Evolutionary conservation across 2,329 filamentous ascomycete species (phyloP).

Genomic region (Periconia digitata): DNA sequence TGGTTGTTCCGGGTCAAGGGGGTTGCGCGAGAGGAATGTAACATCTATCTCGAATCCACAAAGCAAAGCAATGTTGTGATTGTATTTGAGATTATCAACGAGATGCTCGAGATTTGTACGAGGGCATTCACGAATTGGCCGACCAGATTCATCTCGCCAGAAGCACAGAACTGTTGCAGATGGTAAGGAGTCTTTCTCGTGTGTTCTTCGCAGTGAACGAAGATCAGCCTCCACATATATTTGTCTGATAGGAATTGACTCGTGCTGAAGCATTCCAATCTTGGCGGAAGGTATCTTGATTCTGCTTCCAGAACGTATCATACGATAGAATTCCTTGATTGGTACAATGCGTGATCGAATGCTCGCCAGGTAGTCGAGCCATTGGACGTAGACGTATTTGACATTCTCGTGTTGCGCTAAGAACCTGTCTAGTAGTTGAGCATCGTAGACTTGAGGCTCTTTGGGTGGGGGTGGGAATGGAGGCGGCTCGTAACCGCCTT

Average conservation of each 20-base stretch:
- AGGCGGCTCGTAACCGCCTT: conserved; percentile 13
- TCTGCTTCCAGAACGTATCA: conserved; percentile 37
- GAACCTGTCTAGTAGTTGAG: conserved; percentile 50
- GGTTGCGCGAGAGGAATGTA: conserved; percentile 62
- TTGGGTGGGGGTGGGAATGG: conserved; percentile 33
- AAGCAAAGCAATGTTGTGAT: conserved; percentile 60
- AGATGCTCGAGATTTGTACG: conserved; percentile 50
- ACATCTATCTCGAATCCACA: conserved; percentile 84
- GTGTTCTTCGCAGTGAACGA: conserved; percentile 57
- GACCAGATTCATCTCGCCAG: conserved; percentile 62
- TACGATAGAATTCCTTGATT: conserved; percentile 47
- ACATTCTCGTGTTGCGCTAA: conserved; percentile 53
- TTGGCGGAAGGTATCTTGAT: conserved; percentile 66
- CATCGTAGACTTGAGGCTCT: conserved; percentile 36
- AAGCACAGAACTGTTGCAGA: conserved; percentile 69
- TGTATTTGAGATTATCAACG: conserved; percentile 53
- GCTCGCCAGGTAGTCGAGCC: conserved; percentile 76
- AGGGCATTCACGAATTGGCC: conserved; percentile 62
- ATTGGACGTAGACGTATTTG: conserved; percentile 73
- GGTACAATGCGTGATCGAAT: conserved; percentile 69
- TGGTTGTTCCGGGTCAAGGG: conserved; percentile 26
- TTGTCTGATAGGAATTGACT: conserved; percentile 62
- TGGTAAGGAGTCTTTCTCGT: conserved; percentile 48
- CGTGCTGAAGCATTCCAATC: conserved; percentile 69
- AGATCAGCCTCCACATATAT: conserved; percentile 69